Evolutionary conservation across 768 basidiomycete genomes (phyloP).

Genomic region (Pulveroboletus sp.): DNA sequence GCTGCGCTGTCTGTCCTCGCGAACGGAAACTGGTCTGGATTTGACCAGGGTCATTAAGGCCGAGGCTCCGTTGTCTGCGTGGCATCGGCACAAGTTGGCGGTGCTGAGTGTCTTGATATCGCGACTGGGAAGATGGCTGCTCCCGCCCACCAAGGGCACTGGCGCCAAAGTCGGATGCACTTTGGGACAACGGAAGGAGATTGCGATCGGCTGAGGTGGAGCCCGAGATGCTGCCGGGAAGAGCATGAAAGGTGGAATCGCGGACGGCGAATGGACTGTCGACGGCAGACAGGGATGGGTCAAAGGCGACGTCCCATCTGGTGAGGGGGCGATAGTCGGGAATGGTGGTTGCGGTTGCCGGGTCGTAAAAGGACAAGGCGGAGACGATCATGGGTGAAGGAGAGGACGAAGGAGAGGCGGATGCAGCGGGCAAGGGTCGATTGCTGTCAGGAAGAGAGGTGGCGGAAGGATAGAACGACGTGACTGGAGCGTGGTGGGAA

Average conservation of each 20-base stretch:
- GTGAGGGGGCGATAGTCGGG: slow-evolving; percentile 43
- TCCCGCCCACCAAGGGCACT: background rate
- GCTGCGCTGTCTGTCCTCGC: background rate
- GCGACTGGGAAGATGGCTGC: background rate
- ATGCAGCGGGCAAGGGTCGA: background rate
- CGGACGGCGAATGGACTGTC: too few relatives aligned
- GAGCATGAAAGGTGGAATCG: background rate
- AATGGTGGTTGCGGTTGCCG: slow-evolving; percentile 33
- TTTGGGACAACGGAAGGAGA: slow-evolving; percentile 1
- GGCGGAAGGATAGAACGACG: slow-evolving; percentile 2
- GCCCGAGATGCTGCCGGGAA: background rate
- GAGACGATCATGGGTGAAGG: slow-evolving; percentile 47
- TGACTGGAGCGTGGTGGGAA: background rate
- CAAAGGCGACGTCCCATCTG: slow-evolving; percentile 21
- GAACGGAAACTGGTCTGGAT: background rate
- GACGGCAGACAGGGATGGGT: slow-evolving; percentile 10
- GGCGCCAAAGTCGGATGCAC: background rate
- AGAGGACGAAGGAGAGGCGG: slow-evolving; percentile 4
- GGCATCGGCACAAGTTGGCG: slow-evolving; percentile 13
- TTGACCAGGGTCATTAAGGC: background rate
- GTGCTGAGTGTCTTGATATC: slow-evolving; percentile 1
- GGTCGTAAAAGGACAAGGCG: slow-evolving; percentile 50
- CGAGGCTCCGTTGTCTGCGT: background rate
- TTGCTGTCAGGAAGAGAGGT: background rate
- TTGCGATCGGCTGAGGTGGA: background rate